Base-by-base conservation (phyloP, 1,284 basidiomycete species). In the Pseudozyma hubeiensis region DNA sequence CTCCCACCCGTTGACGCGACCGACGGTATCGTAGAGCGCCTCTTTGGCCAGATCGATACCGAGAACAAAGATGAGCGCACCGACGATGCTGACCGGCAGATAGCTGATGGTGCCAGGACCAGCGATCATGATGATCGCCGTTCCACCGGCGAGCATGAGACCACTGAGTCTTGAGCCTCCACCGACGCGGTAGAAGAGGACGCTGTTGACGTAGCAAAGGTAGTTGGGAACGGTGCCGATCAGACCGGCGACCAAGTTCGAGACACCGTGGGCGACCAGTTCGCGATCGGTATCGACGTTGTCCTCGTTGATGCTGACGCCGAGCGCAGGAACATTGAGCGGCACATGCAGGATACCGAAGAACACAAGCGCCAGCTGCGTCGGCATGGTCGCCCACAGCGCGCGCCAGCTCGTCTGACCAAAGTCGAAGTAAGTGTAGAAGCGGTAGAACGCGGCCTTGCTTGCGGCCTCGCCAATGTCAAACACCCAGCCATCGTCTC, bases 281-380 rank as follows among this genome's bases (percentile, higher is more conserved):
- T 99, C 96, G 64, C 91, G 90, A 83, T 99, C 92, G 2, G 95
- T 95, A 78, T 97, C 91, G 61, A 97, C 90, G 57, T 98, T 88
- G 84, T 89, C 94, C 81, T 93, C 91, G 75, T 92, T 89, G 40
- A 99, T 87, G 9, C 93, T 95, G n/a, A 99, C 92, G 88, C 94
- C 91, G 10, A 99, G 87, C 7, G 95, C 94, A 3, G 96, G 96
- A 3, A 97, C 86, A 48, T 85, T 85, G 48, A 85, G 79, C 11
- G 84, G 84, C 10, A 97, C 95, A 82, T 98, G 96, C 11, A 99
- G 86, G 54, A 98, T 90, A 70, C 97, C 94, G 85, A 96, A 95
- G 84, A 95, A 94, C 41, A 94, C 85, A 48, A 87, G 80, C 0
- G 86, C 86, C n/a, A 86, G 69, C 67, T 86, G 86, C 3, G 85